These are phyloP conservation scores for Rhizophagus clarus DNA, from an alignment of 192 early-diverging fungal genomes.

Conservation along the genomic window DNA sequence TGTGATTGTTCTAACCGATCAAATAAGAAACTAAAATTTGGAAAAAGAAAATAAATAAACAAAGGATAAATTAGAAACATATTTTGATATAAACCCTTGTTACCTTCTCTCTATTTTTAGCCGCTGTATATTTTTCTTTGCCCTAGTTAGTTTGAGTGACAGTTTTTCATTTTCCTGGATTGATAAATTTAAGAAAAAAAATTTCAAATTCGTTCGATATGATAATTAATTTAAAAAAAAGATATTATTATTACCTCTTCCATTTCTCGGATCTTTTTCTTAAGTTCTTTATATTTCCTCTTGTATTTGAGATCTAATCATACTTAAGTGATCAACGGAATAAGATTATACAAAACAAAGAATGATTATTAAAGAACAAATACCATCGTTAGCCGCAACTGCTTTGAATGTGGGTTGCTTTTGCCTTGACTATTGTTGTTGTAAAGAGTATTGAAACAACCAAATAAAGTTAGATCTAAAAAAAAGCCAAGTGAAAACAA, in stretches of 20 bases:
- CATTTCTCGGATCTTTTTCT: conserved; percentile 42
- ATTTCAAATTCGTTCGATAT: not conserved
- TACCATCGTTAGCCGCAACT: conserved; percentile 18
- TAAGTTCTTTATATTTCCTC: conserved; percentile 46
- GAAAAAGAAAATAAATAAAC: not conserved
- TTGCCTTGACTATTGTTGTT: conserved; percentile 13
- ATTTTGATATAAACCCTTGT: not conserved
- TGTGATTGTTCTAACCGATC: conserved; percentile 36
- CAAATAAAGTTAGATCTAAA: not conserved
- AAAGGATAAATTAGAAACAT: not conserved
- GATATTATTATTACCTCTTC: conserved; percentile 38
- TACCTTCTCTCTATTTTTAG: conserved; percentile 44
- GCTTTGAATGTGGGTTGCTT: conserved; percentile 23
- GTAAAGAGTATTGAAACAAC: not conserved
- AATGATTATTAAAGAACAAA: not conserved
- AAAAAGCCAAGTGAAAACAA: not conserved
- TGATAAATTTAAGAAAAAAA: not conserved
- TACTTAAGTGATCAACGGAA: not conserved
- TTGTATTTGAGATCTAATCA: conserved; percentile 30
- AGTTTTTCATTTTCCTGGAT: conserved; percentile 44
- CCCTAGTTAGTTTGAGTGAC: conserved; percentile 34
- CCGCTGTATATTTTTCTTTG: conserved; percentile 40
- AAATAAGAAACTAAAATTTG: conserved; percentile 31
- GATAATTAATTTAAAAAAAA: not conserved
- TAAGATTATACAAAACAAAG: not conserved